Percentiles rank a stretch among this genome's conserved stretches.
phyloP scores from a whole-genome alignment of 345 rosid species.

The Eucalyptus virginea region DNA sequence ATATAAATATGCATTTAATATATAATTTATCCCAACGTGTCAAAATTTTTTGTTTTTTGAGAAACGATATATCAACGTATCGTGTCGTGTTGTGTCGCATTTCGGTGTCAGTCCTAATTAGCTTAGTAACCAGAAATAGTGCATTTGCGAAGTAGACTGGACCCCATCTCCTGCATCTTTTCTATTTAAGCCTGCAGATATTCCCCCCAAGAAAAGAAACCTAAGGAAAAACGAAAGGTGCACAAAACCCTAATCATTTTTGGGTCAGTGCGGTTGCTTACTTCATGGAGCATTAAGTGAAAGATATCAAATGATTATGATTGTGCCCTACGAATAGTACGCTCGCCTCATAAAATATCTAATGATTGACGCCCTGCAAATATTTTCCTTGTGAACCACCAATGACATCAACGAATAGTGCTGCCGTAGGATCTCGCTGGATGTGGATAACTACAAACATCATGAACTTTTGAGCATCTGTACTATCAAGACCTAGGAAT shows the following conservation, averaged over 20 bases:
- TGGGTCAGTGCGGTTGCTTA: neutral
- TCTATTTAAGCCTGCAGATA: neutral
- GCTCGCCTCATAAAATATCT: neutral
- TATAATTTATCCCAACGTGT: fast-evolving
- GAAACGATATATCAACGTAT: fast-evolving
- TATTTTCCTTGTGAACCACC: neutral
- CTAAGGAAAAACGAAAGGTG: neutral
- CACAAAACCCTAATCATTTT: neutral
- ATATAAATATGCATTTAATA: no score
- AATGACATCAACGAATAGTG: neutral
- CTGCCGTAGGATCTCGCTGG: neutral
- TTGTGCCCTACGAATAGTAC: neutral
- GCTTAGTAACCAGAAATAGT: neutral
- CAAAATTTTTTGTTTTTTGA: fast-evolving
- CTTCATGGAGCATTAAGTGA: neutral
- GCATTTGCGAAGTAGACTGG: neutral
- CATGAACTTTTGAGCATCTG: neutral
- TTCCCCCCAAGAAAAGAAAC: neutral
- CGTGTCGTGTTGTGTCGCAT: fast-evolving
- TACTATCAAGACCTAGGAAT: neutral
- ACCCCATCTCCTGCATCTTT: neutral
- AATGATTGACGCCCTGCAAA: neutral
- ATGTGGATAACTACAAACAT: neutral
- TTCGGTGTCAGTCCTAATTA: fast-evolving
- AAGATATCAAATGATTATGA: neutral